Base-by-base conservation (phyloP, 352 stramenopile genomes). In the Globisporangium paddicum region DNA sequence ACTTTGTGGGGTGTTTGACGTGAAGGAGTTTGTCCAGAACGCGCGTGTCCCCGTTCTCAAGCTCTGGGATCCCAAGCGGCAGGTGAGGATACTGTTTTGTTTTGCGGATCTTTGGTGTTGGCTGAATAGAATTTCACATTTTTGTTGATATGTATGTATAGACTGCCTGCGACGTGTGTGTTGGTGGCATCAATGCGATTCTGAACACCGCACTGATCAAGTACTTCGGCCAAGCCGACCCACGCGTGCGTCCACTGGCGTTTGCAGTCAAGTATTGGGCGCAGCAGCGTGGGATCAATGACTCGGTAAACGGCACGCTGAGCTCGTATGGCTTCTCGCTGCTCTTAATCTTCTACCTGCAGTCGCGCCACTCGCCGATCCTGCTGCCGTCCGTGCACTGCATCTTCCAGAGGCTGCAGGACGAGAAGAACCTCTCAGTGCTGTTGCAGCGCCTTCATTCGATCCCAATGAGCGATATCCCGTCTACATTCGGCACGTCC, bases 191-290 rank as follows among this genome's bases (percentile, higher is more conserved):
- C 18, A 74, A 89, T 42, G 73, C 73, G 46, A 58, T 93, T 41
- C 68, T 92, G 21, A 96, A 96, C 68, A 94, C 87, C 7, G 79
- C 77, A 21, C 62, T 96, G 49, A 71, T 96, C 38, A 86, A 86
- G 50, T 75, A 72, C 46, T 96, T 90, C 56, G 77, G 70, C 7
- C 62, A 75, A n/a, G 65, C 77, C 13, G 86, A 96, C 58, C 79
- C 82, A 6, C 79, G 86, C 13, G 85, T 96, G 11, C 89, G 93
- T 5, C 84, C 96, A 10, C 68, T 99, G 16, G 96, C 95, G 54
- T 98, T 98, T 68, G 91, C 98, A 2, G 85, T 99, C 62, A 99
- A 99, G 72, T 86, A 97, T 42, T 99, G 97, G 97, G 96, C 96
- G 8, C 98, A 99, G 69, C 82, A 84, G 35, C 79, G 97, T 25